Base-by-base conservation (phyloP, 1,139 yeast species). In the Saccharomycopsis hybrid region DNA sequence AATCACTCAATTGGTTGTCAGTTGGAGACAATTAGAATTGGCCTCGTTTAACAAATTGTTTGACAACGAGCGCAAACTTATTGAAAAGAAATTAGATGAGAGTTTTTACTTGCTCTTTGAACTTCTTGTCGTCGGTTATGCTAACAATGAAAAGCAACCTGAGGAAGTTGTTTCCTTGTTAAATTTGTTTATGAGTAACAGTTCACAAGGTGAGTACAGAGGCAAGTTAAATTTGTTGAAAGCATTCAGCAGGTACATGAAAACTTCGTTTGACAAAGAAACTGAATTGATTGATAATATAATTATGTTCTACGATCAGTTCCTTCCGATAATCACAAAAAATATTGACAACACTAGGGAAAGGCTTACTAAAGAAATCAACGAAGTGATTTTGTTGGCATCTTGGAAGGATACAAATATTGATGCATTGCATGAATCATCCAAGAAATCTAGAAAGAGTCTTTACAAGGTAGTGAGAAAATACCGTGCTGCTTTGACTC, bases 351-450 rank as follows among this genome's bases (percentile, higher is more conserved):
- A 64, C 1, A 73, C 74, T 1, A 79, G 75, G 61, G 77, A 74
- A 58, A 65, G 67, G 5, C 68, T 92, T 40, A 89, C 83, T 55
- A 90, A 89, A 61, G 92, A 88, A 50, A 77, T 92, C 29, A 74
- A 80, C 43, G 98, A 94, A 54, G 83, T 89, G 3, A 88, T 92
- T 46, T 69, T 88, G 47, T 72, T 94, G 32, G 97, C 97, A 1
- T 86, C 96, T 62, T 94, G 98, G 97, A 89, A 90, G 60, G 99
- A 94, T 66, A 92, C 90, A 9, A 94, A 94, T 60, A 80, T 89
- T 45, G 95, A 85, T 62, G 96, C 98, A 0, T 74, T 94, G 58
- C 88, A 87, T 58, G 97, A 90, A 65, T 87, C 96, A 67, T 92
- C 98, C 3, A 80, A 87, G 57, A 78, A 83, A 49, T 89, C 97